phyloP scores from a whole-genome alignment of 2,329 filamentous ascomycete species.

The Pseudogymnoascus verrucosus region DNA sequence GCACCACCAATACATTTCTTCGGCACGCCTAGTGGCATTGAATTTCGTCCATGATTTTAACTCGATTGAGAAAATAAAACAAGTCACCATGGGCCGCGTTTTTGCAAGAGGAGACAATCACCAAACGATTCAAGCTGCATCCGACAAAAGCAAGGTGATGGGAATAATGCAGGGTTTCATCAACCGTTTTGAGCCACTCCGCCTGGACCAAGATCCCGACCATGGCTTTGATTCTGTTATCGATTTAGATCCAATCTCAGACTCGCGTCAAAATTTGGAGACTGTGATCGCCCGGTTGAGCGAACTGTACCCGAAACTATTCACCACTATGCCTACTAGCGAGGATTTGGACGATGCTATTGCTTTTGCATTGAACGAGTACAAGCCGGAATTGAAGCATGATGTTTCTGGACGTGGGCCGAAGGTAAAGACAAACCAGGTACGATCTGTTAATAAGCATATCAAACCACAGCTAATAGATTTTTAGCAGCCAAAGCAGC shows the following conservation, averaged over 20 bases:
- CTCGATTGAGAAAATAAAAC: slow-evolving; percentile 63
- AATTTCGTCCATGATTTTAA: slow-evolving; percentile 73
- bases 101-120: slow-evolving; percentile 88
- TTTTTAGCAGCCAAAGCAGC: slow-evolving; percentile 20
- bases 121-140: slow-evolving; percentile 88
- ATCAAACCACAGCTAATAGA: slow-evolving; percentile 14
- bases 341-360: slow-evolving; percentile 76
- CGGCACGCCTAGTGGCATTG: slow-evolving; percentile 70
- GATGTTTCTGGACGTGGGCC: slow-evolving; percentile 55
- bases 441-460: slow-evolving; percentile 19
- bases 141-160: slow-evolving; percentile 64
- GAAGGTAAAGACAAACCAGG: slow-evolving; percentile 30
- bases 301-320: slow-evolving; percentile 66
- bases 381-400: slow-evolving; percentile 69
- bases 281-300: slow-evolving; percentile 65
- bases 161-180: slow-evolving; percentile 95
- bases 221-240: slow-evolving; percentile 76
- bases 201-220: slow-evolving; percentile 62
- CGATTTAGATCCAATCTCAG: slow-evolving; percentile 66
- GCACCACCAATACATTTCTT: slow-evolving; percentile 46
- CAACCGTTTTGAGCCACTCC: slow-evolving; percentile 70
- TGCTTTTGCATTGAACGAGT: slow-evolving; percentile 63
- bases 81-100: slow-evolving; percentile 70
- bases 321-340: slow-evolving; percentile 61
- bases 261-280: slow-evolving; percentile 82